Conservation (phyloP, 768 basidiomycete species). For the Termitomyces heimii region DNA sequence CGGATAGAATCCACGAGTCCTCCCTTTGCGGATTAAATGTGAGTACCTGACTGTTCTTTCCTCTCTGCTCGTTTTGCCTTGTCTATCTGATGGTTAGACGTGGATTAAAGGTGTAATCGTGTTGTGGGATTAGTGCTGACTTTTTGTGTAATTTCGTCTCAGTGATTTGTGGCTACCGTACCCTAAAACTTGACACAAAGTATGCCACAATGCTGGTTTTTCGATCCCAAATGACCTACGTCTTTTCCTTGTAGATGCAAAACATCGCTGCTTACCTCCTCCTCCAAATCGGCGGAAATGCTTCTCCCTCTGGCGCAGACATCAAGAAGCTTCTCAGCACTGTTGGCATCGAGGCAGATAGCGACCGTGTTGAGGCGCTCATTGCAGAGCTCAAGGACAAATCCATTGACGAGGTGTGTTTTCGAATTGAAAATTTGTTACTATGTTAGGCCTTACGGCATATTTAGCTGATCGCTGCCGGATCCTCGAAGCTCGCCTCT, state of each 20-base stretch:
- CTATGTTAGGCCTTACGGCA: background rate
- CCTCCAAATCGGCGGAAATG: constrained; percentile 91
- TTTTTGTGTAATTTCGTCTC: constrained; percentile 4
- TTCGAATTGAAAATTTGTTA: constrained; percentile 8
- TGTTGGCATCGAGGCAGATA: constrained; percentile 88
- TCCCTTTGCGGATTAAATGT: constrained; percentile 89
- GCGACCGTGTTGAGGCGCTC: constrained; percentile 73
- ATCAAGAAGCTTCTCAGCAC: constrained; percentile 81
- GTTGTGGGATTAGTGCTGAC: background rate
- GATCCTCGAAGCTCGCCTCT: constrained; percentile 90
- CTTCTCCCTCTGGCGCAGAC: constrained; percentile 78
- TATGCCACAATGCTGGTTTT: constrained; percentile 17
- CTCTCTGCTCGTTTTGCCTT: background rate
- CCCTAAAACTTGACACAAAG: constrained; percentile 36
- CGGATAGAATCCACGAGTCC: constrained; percentile 94
- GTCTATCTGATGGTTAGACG: background rate
- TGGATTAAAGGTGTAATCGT: background rate
- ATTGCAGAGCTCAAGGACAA: constrained; percentile 90
- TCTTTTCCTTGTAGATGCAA: constrained; percentile 57
- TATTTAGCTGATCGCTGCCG: constrained; percentile 81
- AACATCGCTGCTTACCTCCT: constrained; percentile 96
- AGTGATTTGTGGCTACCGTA: constrained; percentile 95
- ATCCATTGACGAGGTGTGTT: constrained; percentile 70
- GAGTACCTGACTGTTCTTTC: constrained; percentile 18
- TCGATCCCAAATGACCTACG: background rate